Evolutionary conservation across 2,329 filamentous ascomycete species (phyloP), one percentile per base, ranked within the genome.

Genomic region (Calonectria multiphialidica): DNA sequence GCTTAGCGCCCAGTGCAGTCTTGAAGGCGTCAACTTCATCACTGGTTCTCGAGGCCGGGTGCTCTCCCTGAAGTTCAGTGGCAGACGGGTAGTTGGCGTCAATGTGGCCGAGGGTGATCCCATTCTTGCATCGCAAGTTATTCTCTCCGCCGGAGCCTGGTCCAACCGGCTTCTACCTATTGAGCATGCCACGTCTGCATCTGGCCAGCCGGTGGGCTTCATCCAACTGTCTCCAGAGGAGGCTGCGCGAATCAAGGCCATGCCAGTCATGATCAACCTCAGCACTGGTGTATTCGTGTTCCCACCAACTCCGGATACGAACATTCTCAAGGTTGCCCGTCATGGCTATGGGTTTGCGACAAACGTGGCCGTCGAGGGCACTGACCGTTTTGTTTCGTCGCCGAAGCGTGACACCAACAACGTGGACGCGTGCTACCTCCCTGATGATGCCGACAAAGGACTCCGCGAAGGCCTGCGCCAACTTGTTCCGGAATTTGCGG

Each of bases 121-220:
- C 4, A 75, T 93, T 6, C 81, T 81, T 1, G 92, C 91, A 2
- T 88, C 90, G 69, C 84, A 93, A 9, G 90, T 91, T 12, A 85
- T 95, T 1, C 83, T 95, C 3, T 91, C 93, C 1, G 89, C 92
- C 1, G 93, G 93, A 12, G 92, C 93, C 3, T 94, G 93, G 93
- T 92, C 91, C 16, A 82, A 82, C 16, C 63, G 77, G 2, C 59
- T 84, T 0, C 16, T 95, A 50, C 90, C 93, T 77, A 84, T 94
- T 1, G 86, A 88, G 30, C 91, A 92, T 50, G 87, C 91, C 16
- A 89, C 88, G 28, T 87, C 90, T 66, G 90, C 92, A 0, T 93
- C 92, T 0, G 93, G 91, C 1, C 93, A 95, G 75, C 87, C 89
- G 0, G 82, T 95, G 16, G 90, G 89, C 0, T 95, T 93, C 82